A percentile compares a stretch with the other conserved stretches of the same genome.
Evolutionary conservation across 2,329 filamentous ascomycete species (phyloP).

Genomic region (Chaetomium sp.): DNA sequence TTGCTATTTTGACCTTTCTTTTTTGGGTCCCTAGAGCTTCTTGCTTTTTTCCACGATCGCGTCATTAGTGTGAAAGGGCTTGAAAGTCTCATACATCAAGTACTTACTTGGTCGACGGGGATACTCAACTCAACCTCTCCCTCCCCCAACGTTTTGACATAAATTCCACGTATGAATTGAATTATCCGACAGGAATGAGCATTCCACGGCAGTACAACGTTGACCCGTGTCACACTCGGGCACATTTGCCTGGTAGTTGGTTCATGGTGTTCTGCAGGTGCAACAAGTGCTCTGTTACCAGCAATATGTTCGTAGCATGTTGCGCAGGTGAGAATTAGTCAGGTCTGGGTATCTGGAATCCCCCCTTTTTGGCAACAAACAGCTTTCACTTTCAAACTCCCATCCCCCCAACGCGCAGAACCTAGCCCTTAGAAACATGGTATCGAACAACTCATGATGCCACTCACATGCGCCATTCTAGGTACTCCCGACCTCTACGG

Average conservation of each 20-base stretch:
- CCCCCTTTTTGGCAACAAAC: too few species aligned
- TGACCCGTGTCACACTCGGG: neutral
- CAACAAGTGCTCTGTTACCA: neutral
- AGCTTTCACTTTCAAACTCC: too few species aligned
- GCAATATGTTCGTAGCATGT: neutral
- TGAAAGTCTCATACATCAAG: too few species aligned
- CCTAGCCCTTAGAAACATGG: neutral
- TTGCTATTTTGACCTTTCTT: too few species aligned
- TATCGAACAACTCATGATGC: neutral
- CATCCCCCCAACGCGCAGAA: too few species aligned
- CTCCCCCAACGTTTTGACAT: too few species aligned
- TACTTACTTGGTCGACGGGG: too few species aligned
- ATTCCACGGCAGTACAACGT: neutral
- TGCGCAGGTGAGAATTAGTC: neutral
- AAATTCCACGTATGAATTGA: neutral
- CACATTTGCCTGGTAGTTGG: neutral
- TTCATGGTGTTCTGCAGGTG: neutral
- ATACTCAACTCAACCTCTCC: too few species aligned
- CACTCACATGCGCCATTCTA: conserved; percentile 7
- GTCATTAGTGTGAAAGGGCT: too few species aligned
- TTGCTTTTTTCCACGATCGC: too few species aligned
- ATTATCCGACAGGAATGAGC: neutral
- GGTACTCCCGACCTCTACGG: conserved; percentile 19
- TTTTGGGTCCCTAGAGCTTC: too few species aligned
- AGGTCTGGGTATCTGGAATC: too few species aligned